These are phyloP conservation scores for Phytophthora fragariae DNA, from an alignment of 352 stramenopile genomes.

Conservation along the genomic window DNA sequence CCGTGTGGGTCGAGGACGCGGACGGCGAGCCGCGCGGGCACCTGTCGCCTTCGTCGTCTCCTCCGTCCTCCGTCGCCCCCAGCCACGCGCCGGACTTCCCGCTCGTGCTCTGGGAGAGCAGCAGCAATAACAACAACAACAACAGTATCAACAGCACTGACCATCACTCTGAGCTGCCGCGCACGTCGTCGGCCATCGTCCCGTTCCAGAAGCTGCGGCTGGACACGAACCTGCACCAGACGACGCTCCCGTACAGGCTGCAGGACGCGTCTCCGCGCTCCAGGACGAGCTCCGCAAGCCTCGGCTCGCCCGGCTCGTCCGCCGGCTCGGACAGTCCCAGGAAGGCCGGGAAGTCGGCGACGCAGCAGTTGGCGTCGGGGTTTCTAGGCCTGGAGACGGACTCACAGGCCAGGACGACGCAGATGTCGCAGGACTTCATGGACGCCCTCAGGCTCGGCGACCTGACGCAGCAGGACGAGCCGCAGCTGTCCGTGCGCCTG, in stretches of 20 bases:
- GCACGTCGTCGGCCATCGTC: constrained; percentile 65
- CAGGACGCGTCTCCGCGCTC: constrained; percentile 20
- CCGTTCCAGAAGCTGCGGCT: constrained; percentile 86
- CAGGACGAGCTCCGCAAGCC: constrained; percentile 15
- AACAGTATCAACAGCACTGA: neutral
- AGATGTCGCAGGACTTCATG: constrained; percentile 76
- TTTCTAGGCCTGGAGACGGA: constrained; percentile 41
- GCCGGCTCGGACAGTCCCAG: constrained; percentile 32
- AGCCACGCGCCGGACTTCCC: constrained; percentile 59
- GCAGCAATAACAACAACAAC: neutral
- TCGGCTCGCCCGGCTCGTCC: constrained; percentile 19
- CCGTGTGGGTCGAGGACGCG: constrained; percentile 56
- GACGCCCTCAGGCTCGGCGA: constrained; percentile 68
- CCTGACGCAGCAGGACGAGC: constrained; percentile 55
- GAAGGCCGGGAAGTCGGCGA: constrained; percentile 30
- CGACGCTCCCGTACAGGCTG: constrained; percentile 55
- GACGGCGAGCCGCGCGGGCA: neutral
- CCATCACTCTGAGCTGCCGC: constrained; percentile 3
- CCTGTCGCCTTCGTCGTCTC: neutral
- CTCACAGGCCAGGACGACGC: constrained; percentile 19
- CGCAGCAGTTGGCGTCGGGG: constrained; percentile 46
- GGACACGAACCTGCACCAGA: constrained; percentile 82
- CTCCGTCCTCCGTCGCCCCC: neutral
- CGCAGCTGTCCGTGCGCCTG: constrained; percentile 78
- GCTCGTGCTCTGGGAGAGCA: constrained; percentile 55